A percentile compares a stretch with the other conserved stretches of the same genome.
phyloP scores from a whole-genome alignment of 2,329 filamentous ascomycete species.

The Penicillium brevicompactum region DNA sequence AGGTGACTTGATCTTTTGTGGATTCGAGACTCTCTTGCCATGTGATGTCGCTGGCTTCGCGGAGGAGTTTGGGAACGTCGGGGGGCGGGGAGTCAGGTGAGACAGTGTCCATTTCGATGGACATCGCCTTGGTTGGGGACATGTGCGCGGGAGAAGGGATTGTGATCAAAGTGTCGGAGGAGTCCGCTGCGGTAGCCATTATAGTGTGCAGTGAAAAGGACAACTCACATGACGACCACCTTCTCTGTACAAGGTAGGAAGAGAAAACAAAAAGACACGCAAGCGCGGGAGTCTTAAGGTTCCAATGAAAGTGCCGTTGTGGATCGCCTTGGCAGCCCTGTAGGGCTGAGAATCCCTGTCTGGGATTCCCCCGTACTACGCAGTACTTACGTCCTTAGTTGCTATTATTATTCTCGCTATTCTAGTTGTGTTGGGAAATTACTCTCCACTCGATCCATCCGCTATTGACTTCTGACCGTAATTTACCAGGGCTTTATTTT shows the following conservation, averaged over 20 bases:
- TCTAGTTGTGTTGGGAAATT: background rate
- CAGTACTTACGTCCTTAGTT: background rate
- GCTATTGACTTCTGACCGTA: background rate
- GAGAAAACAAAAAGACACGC: background rate
- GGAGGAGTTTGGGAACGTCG: constrained; percentile 18
- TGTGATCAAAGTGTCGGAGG: constrained; percentile 21
- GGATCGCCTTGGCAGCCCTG: constrained; percentile 22
- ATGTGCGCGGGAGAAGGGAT: constrained; percentile 1
- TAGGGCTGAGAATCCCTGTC: constrained; percentile 26
- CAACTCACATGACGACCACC: constrained; percentile 9
- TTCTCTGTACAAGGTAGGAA: background rate
- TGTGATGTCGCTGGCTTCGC: constrained; percentile 24
- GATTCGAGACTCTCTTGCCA: constrained; percentile 18
- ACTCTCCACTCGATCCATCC: background rate
- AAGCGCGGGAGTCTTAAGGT: constrained; percentile 1
- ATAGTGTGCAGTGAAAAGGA: background rate
- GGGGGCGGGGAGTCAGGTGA: constrained; percentile 6
- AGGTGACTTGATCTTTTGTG: constrained; percentile 13
- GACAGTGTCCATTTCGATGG: constrained; percentile 4
- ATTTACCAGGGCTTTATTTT: background rate
- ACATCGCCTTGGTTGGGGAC: background rate
- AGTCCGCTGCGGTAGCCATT: constrained; percentile 16
- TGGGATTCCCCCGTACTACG: background rate
- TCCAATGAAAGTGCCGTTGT: background rate
- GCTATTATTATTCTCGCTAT: background rate